Evolutionary conservation across 768 basidiomycete species (phyloP), one percentile per base, ranked within the genome.

Genomic region (Plicaturopsis crispa): DNA sequence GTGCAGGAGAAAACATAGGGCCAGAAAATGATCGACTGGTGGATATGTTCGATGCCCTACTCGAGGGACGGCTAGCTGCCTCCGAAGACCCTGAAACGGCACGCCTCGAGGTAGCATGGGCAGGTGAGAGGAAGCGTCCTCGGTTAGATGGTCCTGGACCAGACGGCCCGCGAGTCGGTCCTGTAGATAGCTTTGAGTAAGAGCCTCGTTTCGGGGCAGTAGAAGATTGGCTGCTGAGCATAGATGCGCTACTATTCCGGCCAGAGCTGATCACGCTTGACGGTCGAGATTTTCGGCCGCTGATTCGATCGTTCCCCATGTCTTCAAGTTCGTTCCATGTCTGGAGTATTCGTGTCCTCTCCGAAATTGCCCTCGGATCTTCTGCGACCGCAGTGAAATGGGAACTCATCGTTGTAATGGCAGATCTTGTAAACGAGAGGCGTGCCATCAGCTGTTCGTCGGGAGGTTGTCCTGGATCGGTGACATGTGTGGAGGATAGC

Each of bases 291-390:
- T 70, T 78, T 45, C 61, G 72, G 10, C 75, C 78, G 23, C 54
- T 60, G 11, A 86, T 58, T 26, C 72, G 71, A 43, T 91, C 88
- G 32, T 67, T 68, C 24, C 70, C 78, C 88, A 92, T 91, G 14
- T 87, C 84, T 46, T 79, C 72, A 30, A 92, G 61, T 59, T 93
- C 89, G 16, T 53, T 56, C 84, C 84, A 91, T 2, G 85, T 84
- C 56, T 90, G 87, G 31, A 74, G 61, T 28, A 89, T 63, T n/a
- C 88, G 74, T 4, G 66, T 62, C 32, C 69, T 65, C 53, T 92
- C 87, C 5, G 66, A 55, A 13, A 59, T 52, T 5, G 76, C 80
- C 24, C 88, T 73, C 16, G 57, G 42, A 58, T 92, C 89, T 40
- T 76, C 64, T 3, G 65, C 48, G 10, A 86, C 63, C 1, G 55